phyloP scores from a whole-genome alignment of 2,329 filamentous ascomycete species.

The Colletotrichum siamense region DNA sequence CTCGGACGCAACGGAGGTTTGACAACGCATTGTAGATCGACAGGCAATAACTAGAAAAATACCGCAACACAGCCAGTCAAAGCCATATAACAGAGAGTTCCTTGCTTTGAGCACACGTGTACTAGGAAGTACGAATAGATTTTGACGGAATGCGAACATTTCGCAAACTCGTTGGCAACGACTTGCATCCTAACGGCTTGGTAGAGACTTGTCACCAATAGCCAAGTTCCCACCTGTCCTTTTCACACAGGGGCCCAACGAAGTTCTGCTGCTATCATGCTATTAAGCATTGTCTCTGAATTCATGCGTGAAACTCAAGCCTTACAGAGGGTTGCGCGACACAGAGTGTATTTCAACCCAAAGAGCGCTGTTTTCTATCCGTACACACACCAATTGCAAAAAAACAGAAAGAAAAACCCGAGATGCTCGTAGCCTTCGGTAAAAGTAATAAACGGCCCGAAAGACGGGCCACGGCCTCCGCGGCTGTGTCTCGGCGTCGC shows the following conservation, averaged over 20 bases:
- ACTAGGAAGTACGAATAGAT: no score
- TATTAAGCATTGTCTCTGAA: background rate
- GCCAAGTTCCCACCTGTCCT: no score
- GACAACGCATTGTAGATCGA: background rate
- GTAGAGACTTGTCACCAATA: no score
- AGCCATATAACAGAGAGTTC: background rate
- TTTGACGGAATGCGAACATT: no score
- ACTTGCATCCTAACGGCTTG: no score
- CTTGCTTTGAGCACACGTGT: no score
- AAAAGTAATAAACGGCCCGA: background rate
- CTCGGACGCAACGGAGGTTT: background rate
- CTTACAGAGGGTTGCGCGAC: fast-evolving
- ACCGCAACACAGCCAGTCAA: background rate
- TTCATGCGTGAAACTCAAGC: background rate
- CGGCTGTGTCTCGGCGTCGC: background rate
- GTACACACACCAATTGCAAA: background rate
- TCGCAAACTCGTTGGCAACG: no score
- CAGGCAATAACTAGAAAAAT: background rate
- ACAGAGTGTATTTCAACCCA: background rate
- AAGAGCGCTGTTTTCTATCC: background rate
- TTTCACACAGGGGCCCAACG: no score
- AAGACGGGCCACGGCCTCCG: background rate
- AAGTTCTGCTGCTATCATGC: no score
- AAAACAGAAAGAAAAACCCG: background rate
- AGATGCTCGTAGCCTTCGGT: background rate